These are phyloP conservation scores for Aspergillus neoniger DNA, from an alignment of 2,329 filamentous ascomycete genomes.

Conservation along the genomic window DNA sequence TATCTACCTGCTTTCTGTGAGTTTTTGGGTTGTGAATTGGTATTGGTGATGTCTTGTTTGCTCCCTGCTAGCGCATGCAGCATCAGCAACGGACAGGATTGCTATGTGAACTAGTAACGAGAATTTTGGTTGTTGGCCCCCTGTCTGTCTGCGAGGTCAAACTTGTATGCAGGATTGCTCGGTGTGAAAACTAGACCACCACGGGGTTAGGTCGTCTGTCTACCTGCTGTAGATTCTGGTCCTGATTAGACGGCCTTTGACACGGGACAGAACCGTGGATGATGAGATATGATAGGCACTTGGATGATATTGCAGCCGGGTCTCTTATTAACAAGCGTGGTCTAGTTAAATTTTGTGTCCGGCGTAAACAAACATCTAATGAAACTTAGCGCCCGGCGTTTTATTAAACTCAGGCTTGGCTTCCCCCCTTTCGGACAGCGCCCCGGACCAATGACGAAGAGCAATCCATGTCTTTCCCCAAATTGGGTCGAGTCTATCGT, in stretches of 20 bases:
- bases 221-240: not conserved
- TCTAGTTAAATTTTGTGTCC: not conserved
- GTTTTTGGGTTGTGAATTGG: not conserved
- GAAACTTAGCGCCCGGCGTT: slow-evolving; percentile 14
- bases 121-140: not conserved
- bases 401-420: slow-evolving; percentile 21
- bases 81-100: not conserved
- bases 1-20: not conserved
- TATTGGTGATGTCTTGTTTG: not conserved
- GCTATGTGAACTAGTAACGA: not conserved
- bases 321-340: not conserved
- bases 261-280: not conserved
- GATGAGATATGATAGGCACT: slow-evolving; percentile 1
- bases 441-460: slow-evolving; percentile 7
- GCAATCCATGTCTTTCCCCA: not conserved
- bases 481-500: not conserved
- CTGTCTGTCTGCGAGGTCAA: not conserved
- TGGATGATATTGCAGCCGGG: not conserved
- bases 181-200: not conserved
- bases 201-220: not conserved
- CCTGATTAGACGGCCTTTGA: not conserved
- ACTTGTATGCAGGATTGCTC: not conserved
- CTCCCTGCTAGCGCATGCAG: slow-evolving; percentile 2
- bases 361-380: slow-evolving; percentile 5
- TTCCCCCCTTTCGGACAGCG: slow-evolving; percentile 4